Percentiles rank a stretch among this genome's conserved stretches.
These are phyloP conservation scores for Pleurotus platypus DNA, from an alignment of 768 basidiomycete species.

Conservation along the genomic window DNA sequence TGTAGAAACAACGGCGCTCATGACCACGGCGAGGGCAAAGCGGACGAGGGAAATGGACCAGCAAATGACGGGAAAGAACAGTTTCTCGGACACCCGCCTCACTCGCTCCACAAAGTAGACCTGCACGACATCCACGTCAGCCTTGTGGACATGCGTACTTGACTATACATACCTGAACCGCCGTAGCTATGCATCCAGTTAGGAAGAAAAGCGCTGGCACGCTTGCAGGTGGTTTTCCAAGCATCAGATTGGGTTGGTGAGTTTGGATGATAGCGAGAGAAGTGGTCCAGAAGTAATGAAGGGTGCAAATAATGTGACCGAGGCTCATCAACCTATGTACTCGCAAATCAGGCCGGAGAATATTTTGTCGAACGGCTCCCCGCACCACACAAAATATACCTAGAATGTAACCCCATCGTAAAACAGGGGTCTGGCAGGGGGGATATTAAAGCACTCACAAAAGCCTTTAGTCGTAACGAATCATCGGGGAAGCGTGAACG, in stretches of 20 bases:
- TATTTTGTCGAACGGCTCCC: no score
- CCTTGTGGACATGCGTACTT: no score
- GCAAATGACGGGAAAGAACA: conserved; percentile 22
- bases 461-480: conserved; percentile 15
- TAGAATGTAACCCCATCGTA: no score
- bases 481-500: conserved; percentile 20
- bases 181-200: conserved; percentile 24
- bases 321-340: conserved; percentile 15
- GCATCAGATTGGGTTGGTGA: conserved; percentile 15
- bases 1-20: conserved; percentile 20
- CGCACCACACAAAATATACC: no score
- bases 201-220: conserved; percentile 19
- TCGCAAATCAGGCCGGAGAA: no score
- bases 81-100: conserved; percentile 21
- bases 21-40: conserved; percentile 23
- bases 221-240: conserved; percentile 16
- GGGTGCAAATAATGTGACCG: conserved; percentile 22
- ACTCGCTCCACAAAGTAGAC: conserved; percentile 27
- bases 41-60: conserved; percentile 20
- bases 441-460: conserved; percentile 12
- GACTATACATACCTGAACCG: conserved; percentile 21
- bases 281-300: conserved; percentile 23
- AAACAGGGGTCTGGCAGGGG: not conserved
- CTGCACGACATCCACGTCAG: not conserved
- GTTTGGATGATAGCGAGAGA: conserved; percentile 20